Conservation (phyloP, 371 early-diverging fungal species). For the Chytridium lagenaria region DNA sequence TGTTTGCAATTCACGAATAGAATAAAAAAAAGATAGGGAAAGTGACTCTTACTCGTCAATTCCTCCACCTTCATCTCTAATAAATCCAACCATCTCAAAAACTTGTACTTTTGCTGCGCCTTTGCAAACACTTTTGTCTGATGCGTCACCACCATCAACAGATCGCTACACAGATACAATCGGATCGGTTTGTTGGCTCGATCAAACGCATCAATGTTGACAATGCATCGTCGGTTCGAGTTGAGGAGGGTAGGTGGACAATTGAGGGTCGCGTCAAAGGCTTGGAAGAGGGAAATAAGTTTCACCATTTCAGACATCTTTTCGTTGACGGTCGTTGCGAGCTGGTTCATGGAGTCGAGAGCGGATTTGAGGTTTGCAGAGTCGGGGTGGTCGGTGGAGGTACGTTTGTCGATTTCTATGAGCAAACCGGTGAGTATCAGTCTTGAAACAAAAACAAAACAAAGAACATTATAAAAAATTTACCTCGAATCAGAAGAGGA, state of each 20-base stretch:
- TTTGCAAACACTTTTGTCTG: slow-evolving; percentile 9
- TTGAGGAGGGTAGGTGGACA: slow-evolving; percentile 52
- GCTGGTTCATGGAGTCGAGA: slow-evolving; percentile 60
- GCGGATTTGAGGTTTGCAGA: slow-evolving; percentile 64
- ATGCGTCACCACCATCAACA: slow-evolving; percentile 42
- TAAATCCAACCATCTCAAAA: slow-evolving; percentile 52
- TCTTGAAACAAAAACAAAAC: not conserved
- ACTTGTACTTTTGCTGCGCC: slow-evolving; percentile 38
- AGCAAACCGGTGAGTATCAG: not conserved
- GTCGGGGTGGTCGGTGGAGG: slow-evolving; percentile 67
- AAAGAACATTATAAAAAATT: not conserved
- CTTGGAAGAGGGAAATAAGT: slow-evolving; percentile 43
- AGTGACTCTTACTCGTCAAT: slow-evolving; percentile 27
- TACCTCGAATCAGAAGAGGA: slow-evolving; percentile 51
- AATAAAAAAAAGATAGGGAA: not conserved
- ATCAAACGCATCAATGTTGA: slow-evolving; percentile 41
- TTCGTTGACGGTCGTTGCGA: slow-evolving; percentile 73
- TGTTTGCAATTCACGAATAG: no score
- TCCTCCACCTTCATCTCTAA: slow-evolving; percentile 44
- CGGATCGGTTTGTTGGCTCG: slow-evolving; percentile 28
- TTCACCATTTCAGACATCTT: slow-evolving; percentile 22
- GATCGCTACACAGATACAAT: slow-evolving; percentile 49
- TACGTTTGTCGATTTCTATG: slow-evolving; percentile 67
- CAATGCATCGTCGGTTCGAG: slow-evolving; percentile 35
- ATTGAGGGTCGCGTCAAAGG: slow-evolving; percentile 50